A percentile compares a stretch with the other conserved stretches of the same genome.
Evolutionary conservation across 306 rosid genomes (phyloP).

Genomic region (Dryas alaskensis): DNA sequence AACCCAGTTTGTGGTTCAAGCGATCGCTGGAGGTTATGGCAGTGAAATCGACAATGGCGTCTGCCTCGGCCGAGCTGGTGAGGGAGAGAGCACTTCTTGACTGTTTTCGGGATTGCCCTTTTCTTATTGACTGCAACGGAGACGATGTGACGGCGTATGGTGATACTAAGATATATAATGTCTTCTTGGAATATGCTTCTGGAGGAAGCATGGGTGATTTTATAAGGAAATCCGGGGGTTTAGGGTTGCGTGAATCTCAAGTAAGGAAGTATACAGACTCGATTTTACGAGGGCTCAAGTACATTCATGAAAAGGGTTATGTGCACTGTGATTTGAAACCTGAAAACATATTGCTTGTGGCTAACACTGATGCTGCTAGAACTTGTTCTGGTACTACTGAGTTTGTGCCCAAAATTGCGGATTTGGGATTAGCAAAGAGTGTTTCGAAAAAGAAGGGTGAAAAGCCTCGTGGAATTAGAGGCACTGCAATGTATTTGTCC

Average conservation of each 20-base stretch:
- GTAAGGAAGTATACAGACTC: conserved; percentile 3
- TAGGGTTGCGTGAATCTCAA: background rate
- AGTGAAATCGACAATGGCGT: no score
- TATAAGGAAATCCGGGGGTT: background rate
- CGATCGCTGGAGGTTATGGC: no score
- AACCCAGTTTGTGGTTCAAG: no score
- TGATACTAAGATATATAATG: background rate
- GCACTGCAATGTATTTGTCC: conserved; percentile 14
- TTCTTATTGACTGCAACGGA: no score
- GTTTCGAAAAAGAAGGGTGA: background rate
- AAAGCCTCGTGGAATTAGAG: background rate
- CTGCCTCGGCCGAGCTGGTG: no score
- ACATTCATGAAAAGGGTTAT: conserved; percentile 12
- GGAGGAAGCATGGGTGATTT: no score
- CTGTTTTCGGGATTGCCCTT: no score
- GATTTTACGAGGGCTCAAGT: conserved; percentile 2
- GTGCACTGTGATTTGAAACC: conserved; percentile 29
- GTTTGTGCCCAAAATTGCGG: conserved; percentile 15
- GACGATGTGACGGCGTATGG: no score
- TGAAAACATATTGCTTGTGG: background rate
- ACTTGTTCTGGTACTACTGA: no score
- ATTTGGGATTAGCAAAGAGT: conserved; percentile 14
- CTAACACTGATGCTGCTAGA: background rate
- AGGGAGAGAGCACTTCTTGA: no score
- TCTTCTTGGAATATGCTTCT: background rate